Conservation (phyloP, 31 red algal genomes). For the Bonnemaisonia californica region DNA sequence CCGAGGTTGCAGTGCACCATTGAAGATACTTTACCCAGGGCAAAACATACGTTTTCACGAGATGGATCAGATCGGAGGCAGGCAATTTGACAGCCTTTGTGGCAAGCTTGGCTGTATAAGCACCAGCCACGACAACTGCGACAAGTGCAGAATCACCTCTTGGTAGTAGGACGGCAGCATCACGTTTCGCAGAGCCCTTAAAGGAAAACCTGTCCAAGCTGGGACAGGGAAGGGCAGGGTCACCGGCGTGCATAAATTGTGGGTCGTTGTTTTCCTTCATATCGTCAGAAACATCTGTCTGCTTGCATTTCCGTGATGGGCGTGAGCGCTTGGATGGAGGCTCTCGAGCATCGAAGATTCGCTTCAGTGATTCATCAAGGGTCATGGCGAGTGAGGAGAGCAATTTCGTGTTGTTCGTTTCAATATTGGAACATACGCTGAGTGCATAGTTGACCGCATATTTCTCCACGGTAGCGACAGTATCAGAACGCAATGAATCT, state of each 20-base stretch:
- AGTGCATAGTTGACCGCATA: constrained; percentile 47
- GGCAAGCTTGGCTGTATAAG: constrained; percentile 22
- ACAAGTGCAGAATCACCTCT: constrained; percentile 8
- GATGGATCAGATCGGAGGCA: constrained; percentile 16
- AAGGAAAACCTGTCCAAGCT: background rate
- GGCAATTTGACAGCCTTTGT: background rate
- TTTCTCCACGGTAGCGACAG: constrained; percentile 35
- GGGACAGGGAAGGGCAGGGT: background rate
- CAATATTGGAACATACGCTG: background rate
- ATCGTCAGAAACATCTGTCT: background rate
- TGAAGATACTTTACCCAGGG: constrained; percentile 43
- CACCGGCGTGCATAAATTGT: background rate
- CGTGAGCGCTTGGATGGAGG: background rate
- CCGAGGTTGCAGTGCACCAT: background rate
- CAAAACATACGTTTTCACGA: constrained; percentile 17
- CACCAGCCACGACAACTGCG: constrained; percentile 28
- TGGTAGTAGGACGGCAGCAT: background rate
- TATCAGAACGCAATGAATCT: constrained; percentile 19
- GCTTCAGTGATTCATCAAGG: constrained; percentile 20
- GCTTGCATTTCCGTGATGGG: background rate
- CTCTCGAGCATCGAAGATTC: constrained; percentile 3
- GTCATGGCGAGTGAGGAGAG: background rate
- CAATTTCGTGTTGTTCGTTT: background rate
- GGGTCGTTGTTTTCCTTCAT: constrained; percentile 10
- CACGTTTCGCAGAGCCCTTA: background rate